Evolutionary conservation across 208 protist species (phyloP).

Genomic region (Angomonas ambiguus): DNA sequence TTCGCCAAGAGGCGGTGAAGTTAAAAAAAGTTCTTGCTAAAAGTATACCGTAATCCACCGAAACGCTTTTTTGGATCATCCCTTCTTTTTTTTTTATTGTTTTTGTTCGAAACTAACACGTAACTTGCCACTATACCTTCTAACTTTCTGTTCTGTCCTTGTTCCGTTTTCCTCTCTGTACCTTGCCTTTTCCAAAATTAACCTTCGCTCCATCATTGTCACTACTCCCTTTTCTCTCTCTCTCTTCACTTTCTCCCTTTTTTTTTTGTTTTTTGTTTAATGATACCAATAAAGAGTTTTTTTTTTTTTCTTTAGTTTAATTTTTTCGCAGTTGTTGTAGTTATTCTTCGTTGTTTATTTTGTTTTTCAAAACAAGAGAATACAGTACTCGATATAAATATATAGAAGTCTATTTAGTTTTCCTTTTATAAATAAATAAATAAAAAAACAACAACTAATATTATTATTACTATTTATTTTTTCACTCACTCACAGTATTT

Average conservation of each 20-base stretch:
- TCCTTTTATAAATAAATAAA: slow-evolving; percentile 6
- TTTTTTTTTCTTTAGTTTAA: neutral
- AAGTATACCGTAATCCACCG: neutral
- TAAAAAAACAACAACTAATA: neutral
- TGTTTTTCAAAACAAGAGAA: slow-evolving; percentile 14
- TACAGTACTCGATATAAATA: neutral
- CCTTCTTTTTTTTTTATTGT: neutral
- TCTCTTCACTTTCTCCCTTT: neutral
- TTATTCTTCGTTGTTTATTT: neutral
- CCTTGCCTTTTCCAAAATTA: too few species aligned
- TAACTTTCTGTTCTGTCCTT: too few species aligned
- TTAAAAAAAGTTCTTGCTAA: slow-evolving; percentile 22
- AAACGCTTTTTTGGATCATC: neutral
- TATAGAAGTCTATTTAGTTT: slow-evolving; percentile 10
- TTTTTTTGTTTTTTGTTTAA: neutral
- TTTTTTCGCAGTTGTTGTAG: slow-evolving; percentile 3
- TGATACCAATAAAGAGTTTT: too few species aligned
- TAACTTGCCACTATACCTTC: too few species aligned
- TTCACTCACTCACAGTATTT: neutral
- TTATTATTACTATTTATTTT: slow-evolving; percentile 1
- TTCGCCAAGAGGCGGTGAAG: slow-evolving; percentile 51
- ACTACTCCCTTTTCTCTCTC: neutral
- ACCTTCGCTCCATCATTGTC: too few species aligned
- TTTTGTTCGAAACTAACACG: too few species aligned
- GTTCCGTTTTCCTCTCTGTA: too few species aligned